Percentiles rank a stretch among this genome's conserved stretches.
These are phyloP conservation scores for Lumnitzera littorea DNA, from an alignment of 345 rosid species.

Conservation along the genomic window DNA sequence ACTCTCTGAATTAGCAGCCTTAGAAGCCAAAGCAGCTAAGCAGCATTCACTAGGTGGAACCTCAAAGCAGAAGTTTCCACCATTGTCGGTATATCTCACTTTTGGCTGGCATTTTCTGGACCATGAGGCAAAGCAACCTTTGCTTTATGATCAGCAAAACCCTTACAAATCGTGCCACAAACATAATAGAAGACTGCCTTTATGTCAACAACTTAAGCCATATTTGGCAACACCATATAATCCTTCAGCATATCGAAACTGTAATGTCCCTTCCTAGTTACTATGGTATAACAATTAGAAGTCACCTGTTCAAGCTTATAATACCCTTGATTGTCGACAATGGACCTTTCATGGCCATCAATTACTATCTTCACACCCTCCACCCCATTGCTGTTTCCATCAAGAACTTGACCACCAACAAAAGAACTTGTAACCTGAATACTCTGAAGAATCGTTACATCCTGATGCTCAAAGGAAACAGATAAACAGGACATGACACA, in stretches of 20 bases:
- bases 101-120: constrained; percentile 78
- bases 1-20: constrained; percentile 51
- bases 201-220: constrained; percentile 81
- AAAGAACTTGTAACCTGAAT: constrained; percentile 90
- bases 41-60: constrained; percentile 84
- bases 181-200: constrained; percentile 66
- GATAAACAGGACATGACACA: too few species aligned
- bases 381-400: constrained; percentile 70
- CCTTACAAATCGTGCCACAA: constrained; percentile 63
- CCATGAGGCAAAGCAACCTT: constrained; percentile 95
- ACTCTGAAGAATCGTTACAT: too few species aligned
- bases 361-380: constrained; percentile 75
- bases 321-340: constrained; percentile 54
- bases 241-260: constrained; percentile 63
- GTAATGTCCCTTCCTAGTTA: constrained; percentile 81
- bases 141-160: constrained; percentile 50
- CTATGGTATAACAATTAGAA: constrained; percentile 71
- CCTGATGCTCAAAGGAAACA: too few species aligned
- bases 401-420: constrained; percentile 80
- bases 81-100: constrained; percentile 61
- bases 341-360: constrained; percentile 79
- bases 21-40: constrained; percentile 68
- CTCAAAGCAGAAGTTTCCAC: constrained; percentile 88
- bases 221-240: constrained; percentile 89
- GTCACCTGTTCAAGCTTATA: constrained; percentile 98